phyloP scores from a whole-genome alignment of 495 filamentous ascomycete species.

The Elaphomyces granulatus region DNA sequence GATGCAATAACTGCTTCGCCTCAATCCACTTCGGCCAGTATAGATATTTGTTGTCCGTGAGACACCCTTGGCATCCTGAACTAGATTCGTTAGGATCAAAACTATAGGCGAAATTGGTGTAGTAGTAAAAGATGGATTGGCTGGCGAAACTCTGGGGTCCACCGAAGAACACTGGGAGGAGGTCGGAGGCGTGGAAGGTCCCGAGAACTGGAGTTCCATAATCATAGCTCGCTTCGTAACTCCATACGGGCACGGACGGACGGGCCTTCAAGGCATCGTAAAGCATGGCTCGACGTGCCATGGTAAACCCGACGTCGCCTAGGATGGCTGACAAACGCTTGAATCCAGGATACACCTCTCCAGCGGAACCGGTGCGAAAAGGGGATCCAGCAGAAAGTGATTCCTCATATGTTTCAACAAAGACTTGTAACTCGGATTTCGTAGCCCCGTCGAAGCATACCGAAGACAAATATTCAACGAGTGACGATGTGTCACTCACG shows the following conservation, averaged over 20 bases:
- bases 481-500: constrained; percentile 39
- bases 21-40: constrained; percentile 50
- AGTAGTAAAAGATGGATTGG: constrained; percentile 43
- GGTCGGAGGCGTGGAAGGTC: constrained; percentile 32
- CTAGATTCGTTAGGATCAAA: constrained; percentile 47
- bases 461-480: constrained; percentile 54
- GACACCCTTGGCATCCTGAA: too few species aligned
- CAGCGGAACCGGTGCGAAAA: not conserved
- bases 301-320: not conserved
- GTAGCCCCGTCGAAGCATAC: too few species aligned
- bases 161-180: constrained; percentile 51
- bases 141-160: constrained; percentile 48
- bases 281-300: not conserved
- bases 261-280: not conserved
- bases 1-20: constrained; percentile 40
- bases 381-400: too few species aligned
- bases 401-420: too few species aligned
- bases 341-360: not conserved
- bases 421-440: too few species aligned
- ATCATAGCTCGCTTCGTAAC: not conserved
- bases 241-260: not conserved
- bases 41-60: too few species aligned
- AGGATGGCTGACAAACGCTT: constrained; percentile 1
- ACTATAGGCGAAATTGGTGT: constrained; percentile 49
- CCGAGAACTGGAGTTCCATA: not conserved